Evolutionary conservation across 1,284 basidiomycete genomes (phyloP), one percentile per base, ranked within the genome.

Genomic region (Porogramme epimiltina): DNA sequence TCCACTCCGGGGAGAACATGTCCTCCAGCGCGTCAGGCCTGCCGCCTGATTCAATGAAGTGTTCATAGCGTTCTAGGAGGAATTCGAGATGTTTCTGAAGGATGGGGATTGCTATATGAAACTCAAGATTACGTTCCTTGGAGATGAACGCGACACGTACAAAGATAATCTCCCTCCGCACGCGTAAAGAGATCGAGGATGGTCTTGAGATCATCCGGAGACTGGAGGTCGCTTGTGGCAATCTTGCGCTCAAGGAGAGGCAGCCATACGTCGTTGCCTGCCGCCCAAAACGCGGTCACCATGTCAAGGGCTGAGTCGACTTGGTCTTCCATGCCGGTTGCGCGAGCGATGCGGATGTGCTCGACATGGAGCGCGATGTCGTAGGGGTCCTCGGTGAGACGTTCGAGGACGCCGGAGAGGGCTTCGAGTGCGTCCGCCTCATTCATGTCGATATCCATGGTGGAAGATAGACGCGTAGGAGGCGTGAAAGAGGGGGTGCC

Each of bases 81-180:
- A 93, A 86, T 42, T 86, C 73, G 38, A 88, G 58, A 66, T 95
- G 90, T 51, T 77, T 82, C 63, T 80, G 75, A 36, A 94, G 75
- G 37, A 93, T 72, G 0, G 84, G 76, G 33, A 91, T 84, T 33
- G 90, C 91, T 94, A 64, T 33, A 60, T 62, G 42, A 48, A 46
- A 44, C 49, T 63, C 56, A 62, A 39, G 48, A 52, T 60, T 41
- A 55, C 23, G 49, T 40, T 34, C 25, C 45, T 55, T 42, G 48
- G 45, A 45, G 43, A 37, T n/a, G 45, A 51, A 16, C 38, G 6
- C 9, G 33, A 23, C 45, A 69, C 90, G 70, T 67, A 94, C 92
- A 93, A 25, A 93, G 65, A 65, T 94, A 94, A 62, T 95, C 92
- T 16, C 69, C 71, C 66, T 92, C 89, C 16, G 92, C 91, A 41